phyloP scores from a whole-genome alignment of 2,329 filamentous ascomycete species.

The Monosporascus sp. region DNA sequence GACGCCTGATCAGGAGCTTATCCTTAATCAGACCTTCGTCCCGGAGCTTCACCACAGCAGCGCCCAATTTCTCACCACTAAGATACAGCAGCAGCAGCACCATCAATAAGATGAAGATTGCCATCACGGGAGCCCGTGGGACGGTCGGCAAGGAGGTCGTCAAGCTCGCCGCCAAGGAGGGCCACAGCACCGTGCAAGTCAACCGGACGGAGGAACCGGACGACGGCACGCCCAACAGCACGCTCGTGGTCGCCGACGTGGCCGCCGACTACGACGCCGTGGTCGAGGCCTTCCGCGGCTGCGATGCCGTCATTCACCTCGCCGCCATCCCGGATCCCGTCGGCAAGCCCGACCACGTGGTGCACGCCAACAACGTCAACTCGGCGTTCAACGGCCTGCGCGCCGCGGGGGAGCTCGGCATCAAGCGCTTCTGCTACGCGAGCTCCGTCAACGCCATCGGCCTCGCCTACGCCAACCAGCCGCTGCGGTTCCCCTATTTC shows the following conservation, averaged over 20 bases:
- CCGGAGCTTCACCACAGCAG: no score
- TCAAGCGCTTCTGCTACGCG: conserved; percentile 28
- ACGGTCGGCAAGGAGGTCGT: conserved; percentile 25
- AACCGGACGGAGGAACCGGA: conserved; percentile 24
- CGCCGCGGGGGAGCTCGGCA: conserved; percentile 28
- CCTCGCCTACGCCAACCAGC: conserved; percentile 28
- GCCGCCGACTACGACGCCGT: conserved; percentile 25
- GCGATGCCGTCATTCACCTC: conserved; percentile 32
- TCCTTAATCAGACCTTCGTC: no score
- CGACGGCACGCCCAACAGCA: conserved; percentile 25
- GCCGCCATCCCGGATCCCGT: conserved; percentile 31
- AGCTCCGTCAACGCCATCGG: conserved; percentile 29
- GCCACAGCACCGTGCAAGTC: conserved; percentile 28
- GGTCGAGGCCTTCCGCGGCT: conserved; percentile 15
- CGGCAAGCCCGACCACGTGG: conserved; percentile 23
- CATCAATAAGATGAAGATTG: conserved; percentile 28
- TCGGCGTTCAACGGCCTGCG: conserved; percentile 33
- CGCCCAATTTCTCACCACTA: no score
- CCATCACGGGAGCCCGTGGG: conserved; percentile 32
- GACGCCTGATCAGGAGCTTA: no score
- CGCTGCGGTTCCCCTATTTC: conserved; percentile 29
- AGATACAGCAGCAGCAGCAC: background rate
- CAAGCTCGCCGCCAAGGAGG: conserved; percentile 24
- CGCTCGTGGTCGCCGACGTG: conserved; percentile 18
- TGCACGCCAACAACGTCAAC: conserved; percentile 32